phyloP scores from a whole-genome alignment of 352 stramenopile genomes.

The Phytophthora lateralis region DNA sequence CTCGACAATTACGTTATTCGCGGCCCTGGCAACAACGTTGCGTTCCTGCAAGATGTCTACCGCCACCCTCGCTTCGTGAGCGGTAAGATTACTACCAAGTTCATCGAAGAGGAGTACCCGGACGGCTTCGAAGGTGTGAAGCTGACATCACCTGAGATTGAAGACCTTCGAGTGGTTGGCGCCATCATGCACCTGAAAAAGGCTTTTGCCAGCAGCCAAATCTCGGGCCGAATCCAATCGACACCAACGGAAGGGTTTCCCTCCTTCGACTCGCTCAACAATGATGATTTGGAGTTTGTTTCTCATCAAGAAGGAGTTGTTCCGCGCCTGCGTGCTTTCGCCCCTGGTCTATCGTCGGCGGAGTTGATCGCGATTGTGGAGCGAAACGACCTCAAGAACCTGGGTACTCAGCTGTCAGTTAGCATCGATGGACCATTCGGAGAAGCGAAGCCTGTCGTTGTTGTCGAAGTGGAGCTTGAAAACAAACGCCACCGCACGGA shows the following conservation, averaged over 20 bases:
- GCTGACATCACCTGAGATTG: conserved; percentile 59
- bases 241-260: conserved; percentile 4
- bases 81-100: conserved; percentile 97
- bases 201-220: conserved; percentile 34
- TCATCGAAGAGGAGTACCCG: conserved; percentile 96
- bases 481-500: conserved; percentile 42
- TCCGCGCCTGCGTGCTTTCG: conserved; percentile 46
- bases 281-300: conserved; percentile 49
- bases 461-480: conserved; percentile 58
- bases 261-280: conserved; percentile 29
- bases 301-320: conserved; percentile 36
- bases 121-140: conserved; percentile 92
- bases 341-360: conserved; percentile 30
- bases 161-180: conserved; percentile 78
- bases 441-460: conserved; percentile 42
- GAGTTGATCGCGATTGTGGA: conserved; percentile 52
- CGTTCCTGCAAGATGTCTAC: conserved; percentile 94
- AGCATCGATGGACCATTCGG: conserved; percentile 67
- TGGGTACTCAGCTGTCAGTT: conserved; percentile 55
- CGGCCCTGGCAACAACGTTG: conserved; percentile 94
- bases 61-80: conserved; percentile 89
- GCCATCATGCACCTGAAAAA: conserved; percentile 78
- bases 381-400: conserved; percentile 41
- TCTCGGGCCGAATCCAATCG: conserved; percentile 37
- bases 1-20: conserved; percentile 96